A percentile compares a stretch with the other conserved stretches of the same genome.
These are phyloP conservation scores for Magnusiomyces ingens DNA, from an alignment of 1,139 yeast species.

Conservation along the genomic window DNA sequence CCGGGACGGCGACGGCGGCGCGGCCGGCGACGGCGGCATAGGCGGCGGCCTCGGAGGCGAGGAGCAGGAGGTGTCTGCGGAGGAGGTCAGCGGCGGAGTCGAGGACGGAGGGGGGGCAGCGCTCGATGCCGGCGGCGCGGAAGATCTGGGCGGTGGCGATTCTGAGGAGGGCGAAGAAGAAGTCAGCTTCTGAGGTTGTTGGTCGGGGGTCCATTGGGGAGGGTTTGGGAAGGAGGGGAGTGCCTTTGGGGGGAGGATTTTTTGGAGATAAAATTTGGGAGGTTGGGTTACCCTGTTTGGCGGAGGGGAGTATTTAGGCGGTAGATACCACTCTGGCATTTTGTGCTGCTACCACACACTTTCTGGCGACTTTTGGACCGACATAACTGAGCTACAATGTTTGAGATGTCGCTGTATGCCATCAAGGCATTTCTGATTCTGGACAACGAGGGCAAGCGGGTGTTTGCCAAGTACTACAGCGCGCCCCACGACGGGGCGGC, in stretches of 20 bases:
- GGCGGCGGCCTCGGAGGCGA: conserved; percentile 40
- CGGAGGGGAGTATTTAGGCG: not conserved
- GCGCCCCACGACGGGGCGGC: conserved; percentile 45
- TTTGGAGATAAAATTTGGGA: too few species aligned
- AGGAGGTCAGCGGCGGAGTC: conserved; percentile 59
- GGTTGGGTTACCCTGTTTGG: too few species aligned
- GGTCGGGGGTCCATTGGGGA: not conserved
- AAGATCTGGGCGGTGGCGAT: conserved; percentile 61
- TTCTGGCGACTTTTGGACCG: not conserved
- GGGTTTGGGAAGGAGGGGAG: not conserved
- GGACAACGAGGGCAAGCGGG: conserved; percentile 73
- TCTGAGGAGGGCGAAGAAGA: conserved; percentile 54
- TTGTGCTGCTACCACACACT: not conserved
- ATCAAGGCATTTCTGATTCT: conserved; percentile 70
- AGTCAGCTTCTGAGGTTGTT: conserved; percentile 27
- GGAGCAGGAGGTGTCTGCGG: conserved; percentile 45
- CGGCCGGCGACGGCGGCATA: conserved; percentile 39
- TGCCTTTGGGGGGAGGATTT: not conserved
- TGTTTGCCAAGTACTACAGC: conserved; percentile 78
- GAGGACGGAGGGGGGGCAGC: conserved; percentile 54
- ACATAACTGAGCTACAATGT: conserved; percentile 15
- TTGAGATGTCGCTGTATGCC: conserved; percentile 49
- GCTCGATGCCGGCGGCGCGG: conserved; percentile 66
- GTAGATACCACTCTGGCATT: not conserved
- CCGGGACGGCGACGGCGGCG: conserved; percentile 44